Conservation (phyloP, 129 eudicot genomes). For the Tagetes patula region DNA sequence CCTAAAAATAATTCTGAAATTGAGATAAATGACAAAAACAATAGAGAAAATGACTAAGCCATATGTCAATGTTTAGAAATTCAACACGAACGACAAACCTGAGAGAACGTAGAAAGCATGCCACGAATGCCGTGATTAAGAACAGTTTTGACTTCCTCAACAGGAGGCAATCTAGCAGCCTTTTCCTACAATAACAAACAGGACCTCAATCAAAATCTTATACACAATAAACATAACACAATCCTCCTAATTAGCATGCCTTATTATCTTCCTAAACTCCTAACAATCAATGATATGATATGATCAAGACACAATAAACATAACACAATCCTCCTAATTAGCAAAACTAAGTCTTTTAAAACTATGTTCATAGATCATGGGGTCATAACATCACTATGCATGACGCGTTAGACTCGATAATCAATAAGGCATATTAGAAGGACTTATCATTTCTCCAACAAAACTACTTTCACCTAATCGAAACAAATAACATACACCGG, state of each 20-base stretch:
- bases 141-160: slow-evolving; percentile 74
- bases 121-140: slow-evolving; percentile 65
- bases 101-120: slow-evolving; percentile 76
- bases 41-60: not conserved
- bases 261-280: not conserved
- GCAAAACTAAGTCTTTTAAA: not conserved
- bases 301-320: not conserved
- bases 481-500: not conserved
- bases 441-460: not conserved
- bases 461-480: not conserved
- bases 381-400: too few species aligned
- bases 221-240: not conserved
- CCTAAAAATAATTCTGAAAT: not conserved
- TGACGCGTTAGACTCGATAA: too few species aligned
- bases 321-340: not conserved
- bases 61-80: not conserved
- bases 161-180: slow-evolving; percentile 78
- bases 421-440: not conserved
- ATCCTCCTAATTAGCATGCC: not conserved
- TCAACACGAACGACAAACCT: slow-evolving; percentile 38
- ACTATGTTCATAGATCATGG: too few species aligned
- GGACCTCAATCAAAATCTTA: not conserved
- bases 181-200: slow-evolving; percentile 55
- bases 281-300: not conserved
- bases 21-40: not conserved